Base-by-base conservation (phyloP, 805 yeast species). In the Metschnikowia peoriensis region DNA sequence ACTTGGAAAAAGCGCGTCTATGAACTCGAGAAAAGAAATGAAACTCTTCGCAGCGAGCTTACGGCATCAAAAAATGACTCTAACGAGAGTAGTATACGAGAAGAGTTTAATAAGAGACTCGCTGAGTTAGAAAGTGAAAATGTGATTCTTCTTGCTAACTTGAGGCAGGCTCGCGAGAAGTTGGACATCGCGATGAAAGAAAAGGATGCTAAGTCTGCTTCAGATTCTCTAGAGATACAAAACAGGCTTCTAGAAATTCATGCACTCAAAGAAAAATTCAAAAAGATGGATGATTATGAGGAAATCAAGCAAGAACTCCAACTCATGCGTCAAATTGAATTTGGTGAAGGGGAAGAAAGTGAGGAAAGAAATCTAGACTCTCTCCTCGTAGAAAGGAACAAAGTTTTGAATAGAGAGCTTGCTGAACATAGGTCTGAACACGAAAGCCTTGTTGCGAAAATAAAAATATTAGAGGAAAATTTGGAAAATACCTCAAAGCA, bases 21-120 rank as follows among this genome's bases (percentile, higher is more conserved):
- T 46, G 90, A 86, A 61, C 77, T 91, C 49, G 96, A 90, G 65
- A 80, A 80, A 55, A 77, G 96, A 53, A 92, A 90, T 62, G 88
- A 88, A 62, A 85, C 85, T 47, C 73, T 91, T 49, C 80, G 89
- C 53, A 75, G 83, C 15, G 87, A 87, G 50, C 66, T 91, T 48
- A 80, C 86, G 41, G 68, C 74, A 43, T 76, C 82, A 2, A 80
- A 80, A 38, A 76, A 79, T 49, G 76, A 81, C 68, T 57, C 73
- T 62, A 63, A 79, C 71, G 58, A 68, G 58, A 55, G 77, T 65
- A 58, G 57, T 12, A 44, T 79, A 28, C 71, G 71, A 49, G 78
- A 76, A 53, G 70, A 67, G 42, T 74, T 70, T 51, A 72, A 71
- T 45, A 77, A 76, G 56, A 79, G 78, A 61, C 66, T 83, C 16